Evolutionary conservation across 805 yeast species (phyloP), one percentile per base, ranked within the genome.

Genomic region (Candida argentea): DNA sequence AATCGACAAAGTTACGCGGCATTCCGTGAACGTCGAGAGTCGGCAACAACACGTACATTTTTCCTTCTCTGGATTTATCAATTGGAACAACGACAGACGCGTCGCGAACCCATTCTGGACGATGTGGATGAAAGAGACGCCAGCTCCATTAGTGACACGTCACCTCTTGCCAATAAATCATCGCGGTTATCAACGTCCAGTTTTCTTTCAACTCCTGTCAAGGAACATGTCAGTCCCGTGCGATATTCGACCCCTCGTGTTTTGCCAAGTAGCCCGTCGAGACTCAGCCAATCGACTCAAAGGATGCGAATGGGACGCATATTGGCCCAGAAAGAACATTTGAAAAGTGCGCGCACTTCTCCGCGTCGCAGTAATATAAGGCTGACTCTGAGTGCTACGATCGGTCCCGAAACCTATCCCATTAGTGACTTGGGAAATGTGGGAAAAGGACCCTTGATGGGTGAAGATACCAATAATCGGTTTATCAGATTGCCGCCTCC

Each of bases 61-160:
- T 55, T 61, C 32, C 63, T 58, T 21, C 37, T 61, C 9, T 61
- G 68, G 68, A 12, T 44, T 4, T 47, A 43, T 27, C 59, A 56
- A n/a, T n/a, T n/a, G n/a, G n/a, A n/a, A n/a, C n/a, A n/a, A n/a
- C 34, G 35, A 24, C 42, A 44, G 25, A 27, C 30, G 16, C 27
- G 26, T 4, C 22, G 23, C n/a, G 21, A 17, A 8, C 13, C 26
- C 4, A 30, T 26, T 5, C 30, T 14, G n/a, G 33, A 35, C 5
- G 27, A 19, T 2, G 36, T 25, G 4, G 42, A 31, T n/a, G 39
- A 24, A 3, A 40, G 44, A 2, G 46, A 47, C 16, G 32, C 46
- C 4, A 43, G 47, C 19, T 31, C 50, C 11, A 31, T 44, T 5
- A 42, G 51, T 26, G 49, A 44, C 31, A 43, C 35, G 24, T 57